Evolutionary conservation across 202 grass and related monocot species (phyloP).

Genomic region (Setaria viridis): DNA sequence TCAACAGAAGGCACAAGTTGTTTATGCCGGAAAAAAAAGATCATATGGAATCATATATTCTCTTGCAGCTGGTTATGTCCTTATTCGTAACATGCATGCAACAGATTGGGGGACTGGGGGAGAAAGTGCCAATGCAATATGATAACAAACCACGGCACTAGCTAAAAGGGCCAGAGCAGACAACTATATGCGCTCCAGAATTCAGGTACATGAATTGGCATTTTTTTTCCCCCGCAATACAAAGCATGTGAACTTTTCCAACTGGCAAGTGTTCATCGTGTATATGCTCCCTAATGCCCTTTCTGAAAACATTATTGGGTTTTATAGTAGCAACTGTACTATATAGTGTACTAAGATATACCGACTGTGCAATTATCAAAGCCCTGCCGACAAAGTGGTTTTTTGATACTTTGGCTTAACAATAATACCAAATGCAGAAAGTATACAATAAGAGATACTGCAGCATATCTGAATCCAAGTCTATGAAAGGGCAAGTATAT

Average conservation of each 20-base stretch:
- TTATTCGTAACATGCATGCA: constrained; percentile 37
- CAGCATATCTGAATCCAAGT: no score
- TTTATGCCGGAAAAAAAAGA: background rate
- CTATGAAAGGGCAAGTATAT: no score
- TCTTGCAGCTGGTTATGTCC: constrained; percentile 1
- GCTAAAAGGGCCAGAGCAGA: background rate
- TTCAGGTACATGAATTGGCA: constrained; percentile 13
- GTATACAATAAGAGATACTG: no score
- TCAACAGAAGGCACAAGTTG: constrained; percentile 5
- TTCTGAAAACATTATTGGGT: background rate
- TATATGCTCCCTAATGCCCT: background rate
- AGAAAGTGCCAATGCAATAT: constrained; percentile 21
- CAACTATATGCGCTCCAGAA: constrained; percentile 21
- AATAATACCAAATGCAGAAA: no score
- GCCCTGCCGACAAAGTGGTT: no score
- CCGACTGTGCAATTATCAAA: constrained; percentile 19
- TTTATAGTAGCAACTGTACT: constrained; percentile 3
- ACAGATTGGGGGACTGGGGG: background rate
- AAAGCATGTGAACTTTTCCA: constrained; percentile 41
- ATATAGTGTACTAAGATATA: background rate
- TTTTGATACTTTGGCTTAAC: no score
- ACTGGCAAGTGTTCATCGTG: constrained; percentile 9
- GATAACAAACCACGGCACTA: constrained; percentile 17
- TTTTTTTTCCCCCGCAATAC: background rate
- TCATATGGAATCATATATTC: constrained; percentile 4